phyloP scores from a whole-genome alignment of 371 early-diverging fungal species.

The Mucor mucedo region DNA sequence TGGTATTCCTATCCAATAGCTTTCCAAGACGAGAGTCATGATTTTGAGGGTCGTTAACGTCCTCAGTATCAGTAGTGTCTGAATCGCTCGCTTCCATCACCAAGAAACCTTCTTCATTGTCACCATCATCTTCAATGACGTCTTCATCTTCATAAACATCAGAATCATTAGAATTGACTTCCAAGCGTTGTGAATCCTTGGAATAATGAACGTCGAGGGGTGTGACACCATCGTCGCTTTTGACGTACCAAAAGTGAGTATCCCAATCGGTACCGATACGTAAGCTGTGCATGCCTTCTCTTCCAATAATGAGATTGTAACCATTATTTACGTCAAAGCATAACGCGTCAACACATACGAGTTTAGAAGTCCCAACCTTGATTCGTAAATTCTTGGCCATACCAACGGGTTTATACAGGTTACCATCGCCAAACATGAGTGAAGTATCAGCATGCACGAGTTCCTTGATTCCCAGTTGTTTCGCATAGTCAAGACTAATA shows the following conservation, averaged over 20 bases:
- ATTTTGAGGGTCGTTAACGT: too few relatives aligned
- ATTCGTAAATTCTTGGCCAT: neutral
- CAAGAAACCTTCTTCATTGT: too few relatives aligned
- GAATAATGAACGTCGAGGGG: too few relatives aligned
- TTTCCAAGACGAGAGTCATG: too few relatives aligned
- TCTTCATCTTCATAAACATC: too few relatives aligned
- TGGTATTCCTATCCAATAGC: too few relatives aligned
- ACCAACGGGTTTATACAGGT: neutral
- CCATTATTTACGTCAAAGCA: neutral
- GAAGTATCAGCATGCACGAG: neutral
- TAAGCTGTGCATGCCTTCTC: neutral
- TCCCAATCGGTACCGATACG: neutral
- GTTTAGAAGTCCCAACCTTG: neutral
- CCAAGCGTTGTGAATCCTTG: too few relatives aligned
- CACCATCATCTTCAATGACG: too few relatives aligned
- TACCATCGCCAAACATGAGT: slow-evolving; percentile 3
- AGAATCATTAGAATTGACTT: too few relatives aligned
- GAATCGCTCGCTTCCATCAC: too few relatives aligned
- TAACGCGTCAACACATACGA: neutral
- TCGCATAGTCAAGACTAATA: neutral
- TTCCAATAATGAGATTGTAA: neutral
- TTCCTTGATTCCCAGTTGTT: neutral
- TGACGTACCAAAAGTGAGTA: neutral
- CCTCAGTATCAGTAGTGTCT: too few relatives aligned
- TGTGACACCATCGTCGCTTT: too few relatives aligned